Percentiles rank a stretch among this genome's conserved stretches.
Conservation (phyloP, 495 filamentous ascomycete genomes). For the Neurospora sublineolata region DNA sequence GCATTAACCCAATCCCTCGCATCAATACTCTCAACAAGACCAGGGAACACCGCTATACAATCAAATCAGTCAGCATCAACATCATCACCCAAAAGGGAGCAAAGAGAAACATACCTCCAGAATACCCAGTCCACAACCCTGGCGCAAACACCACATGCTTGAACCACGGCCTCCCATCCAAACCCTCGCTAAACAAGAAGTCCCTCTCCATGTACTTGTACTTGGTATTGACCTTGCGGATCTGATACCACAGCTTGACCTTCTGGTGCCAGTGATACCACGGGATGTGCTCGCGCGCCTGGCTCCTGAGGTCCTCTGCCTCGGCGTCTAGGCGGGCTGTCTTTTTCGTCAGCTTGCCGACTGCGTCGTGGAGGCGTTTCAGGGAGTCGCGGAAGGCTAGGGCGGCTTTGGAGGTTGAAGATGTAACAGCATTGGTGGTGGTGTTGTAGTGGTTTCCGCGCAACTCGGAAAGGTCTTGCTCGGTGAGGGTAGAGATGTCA, state of each 20-base stretch:
- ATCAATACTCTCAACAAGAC: conserved; percentile 75
- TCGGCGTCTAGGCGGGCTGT: conserved; percentile 47
- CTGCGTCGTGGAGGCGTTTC: conserved; percentile 31
- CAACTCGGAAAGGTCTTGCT: conserved; percentile 40
- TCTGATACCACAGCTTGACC: conserved; percentile 48
- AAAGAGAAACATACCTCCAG: conserved; percentile 42
- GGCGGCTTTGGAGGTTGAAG: conserved; percentile 31
- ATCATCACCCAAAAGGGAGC: neutral
- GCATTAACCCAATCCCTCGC: conserved; percentile 60
- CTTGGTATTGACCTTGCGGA: conserved; percentile 53
- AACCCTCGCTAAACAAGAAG: conserved; percentile 65
- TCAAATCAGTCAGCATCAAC: conserved; percentile 6
- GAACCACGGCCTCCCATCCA: conserved; percentile 80
- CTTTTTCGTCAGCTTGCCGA: conserved; percentile 43
- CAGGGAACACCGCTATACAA: conserved; percentile 58
- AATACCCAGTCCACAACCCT: conserved; percentile 79
- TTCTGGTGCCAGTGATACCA: conserved; percentile 74
- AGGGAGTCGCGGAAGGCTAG: conserved; percentile 40
- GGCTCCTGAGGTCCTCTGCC: conserved; percentile 51
- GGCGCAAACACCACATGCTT: conserved; percentile 90
- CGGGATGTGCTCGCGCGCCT: conserved; percentile 56
- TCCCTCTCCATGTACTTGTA: conserved; percentile 72
- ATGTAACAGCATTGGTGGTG: conserved; percentile 14
- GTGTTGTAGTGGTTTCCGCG: conserved; percentile 39
- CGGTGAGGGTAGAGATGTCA: conserved; percentile 22